A percentile compares a stretch with the other conserved stretches of the same genome.
Evolutionary conservation across 2,329 filamentous ascomycete genomes (phyloP).

Genomic region (Pleoardoris graminearum): DNA sequence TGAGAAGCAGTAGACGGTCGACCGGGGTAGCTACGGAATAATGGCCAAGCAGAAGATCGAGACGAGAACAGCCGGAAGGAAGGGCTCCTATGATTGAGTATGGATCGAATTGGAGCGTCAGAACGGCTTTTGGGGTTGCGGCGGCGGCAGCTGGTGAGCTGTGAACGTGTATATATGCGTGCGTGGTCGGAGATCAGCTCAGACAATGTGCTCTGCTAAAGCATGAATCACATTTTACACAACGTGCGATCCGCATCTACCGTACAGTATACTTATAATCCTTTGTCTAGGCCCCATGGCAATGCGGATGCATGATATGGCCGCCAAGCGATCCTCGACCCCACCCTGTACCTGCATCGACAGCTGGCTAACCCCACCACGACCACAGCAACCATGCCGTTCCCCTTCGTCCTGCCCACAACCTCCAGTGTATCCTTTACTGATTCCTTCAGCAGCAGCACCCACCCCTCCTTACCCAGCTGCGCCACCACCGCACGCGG

Average conservation of each 20-base stretch:
- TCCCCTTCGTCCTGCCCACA: constrained; percentile 83
- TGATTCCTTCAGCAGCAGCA: constrained; percentile 73
- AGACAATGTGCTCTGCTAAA: constrained; percentile 11
- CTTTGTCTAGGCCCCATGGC: neutral
- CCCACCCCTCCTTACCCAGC: constrained; percentile 86
- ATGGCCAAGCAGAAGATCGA: neutral
- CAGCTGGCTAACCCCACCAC: constrained; percentile 17
- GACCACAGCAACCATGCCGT: constrained; percentile 68
- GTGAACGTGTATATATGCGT: constrained; percentile 38
- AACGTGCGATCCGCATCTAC: constrained; percentile 1
- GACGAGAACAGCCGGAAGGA: constrained; percentile 9
- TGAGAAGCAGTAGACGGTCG: constrained; percentile 42
- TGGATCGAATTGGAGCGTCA: constrained; percentile 16
- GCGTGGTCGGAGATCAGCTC: constrained; percentile 16
- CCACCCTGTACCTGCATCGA: constrained; percentile 32
- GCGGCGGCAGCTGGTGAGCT: constrained; percentile 20
- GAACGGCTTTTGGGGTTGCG: constrained; percentile 13
- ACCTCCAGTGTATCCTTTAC: constrained; percentile 86
- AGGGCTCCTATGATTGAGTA: constrained; percentile 11
- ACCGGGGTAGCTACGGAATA: neutral
- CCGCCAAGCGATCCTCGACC: constrained; percentile 30
- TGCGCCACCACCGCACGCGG: constrained; percentile 81
- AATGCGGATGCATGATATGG: neutral
- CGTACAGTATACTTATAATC: neutral
- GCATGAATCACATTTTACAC: constrained; percentile 1